Base-by-base conservation (phyloP, 805 yeast species). In the Myxozyma monticola region DNA sequence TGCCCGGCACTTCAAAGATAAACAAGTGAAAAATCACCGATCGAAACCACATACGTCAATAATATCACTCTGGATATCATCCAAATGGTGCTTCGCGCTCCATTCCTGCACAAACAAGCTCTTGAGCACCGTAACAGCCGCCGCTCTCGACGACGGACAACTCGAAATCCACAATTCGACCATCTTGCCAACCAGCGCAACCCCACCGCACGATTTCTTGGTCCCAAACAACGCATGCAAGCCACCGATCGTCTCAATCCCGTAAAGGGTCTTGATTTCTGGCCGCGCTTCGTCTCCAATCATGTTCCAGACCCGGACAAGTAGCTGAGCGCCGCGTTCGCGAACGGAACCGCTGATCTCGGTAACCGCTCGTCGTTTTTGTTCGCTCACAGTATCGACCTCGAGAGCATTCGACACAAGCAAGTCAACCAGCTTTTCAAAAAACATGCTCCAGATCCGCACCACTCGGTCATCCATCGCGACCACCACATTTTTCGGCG, bases 91-190 rank as follows among this genome's bases (percentile, higher is more conserved):
- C 61, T 78, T 79, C 44, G 77, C 70, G 38, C 78, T 68, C 69
- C 81, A 76, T 65, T 85, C 90, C 6, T 83, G 73, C n/a, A 84
- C 79, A 61, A 84, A 73, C 48, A 84, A 75, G 1, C 86, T 74
- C 88, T 90, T 85, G 36, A 88, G 64, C 18, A 87, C 73, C 59
- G 79, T 76, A 26, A 79, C 83, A 56, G 90, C 83, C 22, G 80
- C 77, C 26, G 70, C 68, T 59, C 81, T 83, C 61, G 89, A 81
- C 24, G 70, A 70, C 4, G 76, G 66, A 64, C 85, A 81, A 58
- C 81, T 72, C 63, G 86, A 95, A 59, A 87, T 74, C 40, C 85
- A 81, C 62, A 84, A 78, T 37, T 83, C 74, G 70, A 84, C 73
- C 49, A 88, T 67, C 48, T 83, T 85, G 43, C 78, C 78, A 36